Evolutionary conservation across 352 stramenopile species (phyloP).

Genomic region (Stramenopiles sp.): DNA sequence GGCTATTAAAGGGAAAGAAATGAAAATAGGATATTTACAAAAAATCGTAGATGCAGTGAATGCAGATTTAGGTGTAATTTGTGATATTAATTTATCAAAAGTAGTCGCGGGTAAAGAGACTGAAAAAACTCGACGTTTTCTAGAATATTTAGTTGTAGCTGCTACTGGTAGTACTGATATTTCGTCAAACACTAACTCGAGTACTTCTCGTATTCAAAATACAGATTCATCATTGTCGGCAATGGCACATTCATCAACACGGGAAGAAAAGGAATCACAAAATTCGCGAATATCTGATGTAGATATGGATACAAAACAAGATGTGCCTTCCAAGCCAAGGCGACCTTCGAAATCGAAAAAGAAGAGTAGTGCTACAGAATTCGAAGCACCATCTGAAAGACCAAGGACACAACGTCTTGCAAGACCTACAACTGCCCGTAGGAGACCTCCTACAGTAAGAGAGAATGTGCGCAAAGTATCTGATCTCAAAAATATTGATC

Average conservation of each 20-base stretch:
- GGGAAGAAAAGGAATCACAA: too few species aligned
- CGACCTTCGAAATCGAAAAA: too few species aligned
- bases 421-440: conserved; percentile 36
- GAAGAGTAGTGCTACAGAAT: not conserved
- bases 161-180: conserved; percentile 15
- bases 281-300: too few species aligned
- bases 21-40: conserved; percentile 48
- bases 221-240: too few species aligned
- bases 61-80: conserved; percentile 12
- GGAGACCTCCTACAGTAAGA: conserved; percentile 34
- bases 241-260: too few species aligned
- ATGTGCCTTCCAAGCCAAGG: conserved; percentile 11
- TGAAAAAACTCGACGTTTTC: conserved; percentile 58
- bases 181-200: not conserved
- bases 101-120: conserved; percentile 58
- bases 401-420: not conserved
- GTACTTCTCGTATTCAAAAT: not conserved
- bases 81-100: conserved; percentile 41
- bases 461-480: too few species aligned
- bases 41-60: conserved; percentile 37
- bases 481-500: too few species aligned
- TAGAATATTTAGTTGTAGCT: conserved; percentile 46
- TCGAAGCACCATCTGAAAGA: not conserved
- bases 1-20: conserved; percentile 55
- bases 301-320: too few species aligned